phyloP scores from a whole-genome alignment of 108 stramenopile species.

The Aurantiochytrium sp. region DNA sequence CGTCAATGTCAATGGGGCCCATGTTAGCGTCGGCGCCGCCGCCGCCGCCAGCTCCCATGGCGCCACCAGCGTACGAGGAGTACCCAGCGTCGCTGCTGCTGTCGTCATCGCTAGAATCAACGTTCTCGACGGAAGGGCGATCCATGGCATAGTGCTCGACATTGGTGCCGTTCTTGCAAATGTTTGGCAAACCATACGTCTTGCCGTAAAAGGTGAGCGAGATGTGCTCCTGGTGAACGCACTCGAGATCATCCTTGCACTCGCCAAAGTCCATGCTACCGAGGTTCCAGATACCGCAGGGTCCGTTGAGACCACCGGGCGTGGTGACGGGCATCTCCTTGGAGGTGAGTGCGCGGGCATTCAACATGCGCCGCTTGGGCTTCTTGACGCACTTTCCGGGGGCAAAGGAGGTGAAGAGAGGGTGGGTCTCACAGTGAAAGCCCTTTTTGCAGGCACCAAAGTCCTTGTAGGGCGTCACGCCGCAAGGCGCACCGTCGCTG shows the following conservation, averaged over 20 bases:
- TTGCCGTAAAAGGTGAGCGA: background rate
- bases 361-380: background rate
- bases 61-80: too few species aligned
- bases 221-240: background rate
- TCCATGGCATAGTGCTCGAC: too few species aligned
- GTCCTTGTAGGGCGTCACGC: constrained; percentile 5
- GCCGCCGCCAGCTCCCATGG: background rate
- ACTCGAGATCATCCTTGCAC: background rate
- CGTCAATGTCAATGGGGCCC: background rate
- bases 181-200: background rate
- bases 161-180: background rate
- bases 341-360: background rate
- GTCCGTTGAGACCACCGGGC: background rate
- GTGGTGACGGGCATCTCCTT: background rate
- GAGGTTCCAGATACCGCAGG: background rate
- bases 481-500: background rate
- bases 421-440: background rate
- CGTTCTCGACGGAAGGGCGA: too few species aligned
- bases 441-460: background rate
- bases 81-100: too few species aligned
- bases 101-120: too few species aligned
- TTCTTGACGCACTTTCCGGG: constrained; percentile 6
- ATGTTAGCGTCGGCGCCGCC: background rate
- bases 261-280: background rate
- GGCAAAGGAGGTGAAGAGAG: background rate